phyloP scores from a whole-genome alignment of 352 stramenopile species.

The Elongisporangium undulatum region DNA sequence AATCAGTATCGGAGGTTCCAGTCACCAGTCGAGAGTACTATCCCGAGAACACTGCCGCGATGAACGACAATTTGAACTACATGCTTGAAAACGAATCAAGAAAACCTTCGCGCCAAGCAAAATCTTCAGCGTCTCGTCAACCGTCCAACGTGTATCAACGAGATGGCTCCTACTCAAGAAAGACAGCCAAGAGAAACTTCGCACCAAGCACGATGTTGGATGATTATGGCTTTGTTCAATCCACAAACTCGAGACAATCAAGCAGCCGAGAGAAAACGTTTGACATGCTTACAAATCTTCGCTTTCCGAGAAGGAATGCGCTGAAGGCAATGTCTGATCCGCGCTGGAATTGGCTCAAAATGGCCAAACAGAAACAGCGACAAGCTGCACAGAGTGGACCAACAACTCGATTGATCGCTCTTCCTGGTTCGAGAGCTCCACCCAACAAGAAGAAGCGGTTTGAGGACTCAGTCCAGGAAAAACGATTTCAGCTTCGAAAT shows the following conservation, averaged over 20 bases:
- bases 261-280: constrained; percentile 6
- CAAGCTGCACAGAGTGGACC: constrained; percentile 3
- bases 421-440: background rate
- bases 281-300: constrained; percentile 23
- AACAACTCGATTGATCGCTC: constrained; percentile 4
- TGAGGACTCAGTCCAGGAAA: constrained; percentile 39
- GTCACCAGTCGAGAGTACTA: background rate
- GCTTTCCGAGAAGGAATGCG: constrained; percentile 24
- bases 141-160: background rate
- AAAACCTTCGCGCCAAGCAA: background rate
- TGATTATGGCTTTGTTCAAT: constrained; percentile 21
- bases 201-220: constrained; percentile 25
- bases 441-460: constrained; percentile 10
- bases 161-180: background rate
- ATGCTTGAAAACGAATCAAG: background rate
- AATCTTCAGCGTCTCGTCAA: background rate
- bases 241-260: background rate
- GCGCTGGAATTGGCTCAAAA: constrained; percentile 39
- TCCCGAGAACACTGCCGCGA: background rate
- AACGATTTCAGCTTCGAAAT: constrained; percentile 46
- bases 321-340: constrained; percentile 32
- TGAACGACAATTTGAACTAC: background rate
- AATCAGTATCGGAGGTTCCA: background rate
- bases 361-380: constrained; percentile 29
- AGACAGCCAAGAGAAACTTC: constrained; percentile 1